phyloP scores from a whole-genome alignment of 805 yeast species.

The Yarrowia osloensis region DNA sequence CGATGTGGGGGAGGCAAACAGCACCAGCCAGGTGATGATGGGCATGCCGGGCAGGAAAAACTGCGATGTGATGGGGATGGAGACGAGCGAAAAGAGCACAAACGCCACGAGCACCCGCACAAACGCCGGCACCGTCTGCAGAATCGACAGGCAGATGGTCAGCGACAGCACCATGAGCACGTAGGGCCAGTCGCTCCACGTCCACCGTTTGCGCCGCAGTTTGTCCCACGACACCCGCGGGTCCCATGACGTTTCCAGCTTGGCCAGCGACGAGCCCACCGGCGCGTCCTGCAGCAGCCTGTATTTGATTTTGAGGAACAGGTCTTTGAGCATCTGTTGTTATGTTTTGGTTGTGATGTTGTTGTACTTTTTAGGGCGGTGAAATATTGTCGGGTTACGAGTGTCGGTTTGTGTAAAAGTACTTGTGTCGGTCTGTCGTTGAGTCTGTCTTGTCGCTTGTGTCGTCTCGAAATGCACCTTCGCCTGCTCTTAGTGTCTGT shows the following conservation, averaged over 20 bases:
- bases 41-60: conserved; percentile 84
- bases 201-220: conserved; percentile 36
- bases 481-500: conserved; percentile 4
- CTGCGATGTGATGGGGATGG: conserved; percentile 78
- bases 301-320: conserved; percentile 37
- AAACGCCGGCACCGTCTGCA: conserved; percentile 41
- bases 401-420: too few relatives aligned
- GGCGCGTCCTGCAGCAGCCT: conserved; percentile 44
- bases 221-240: conserved; percentile 41
- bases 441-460: neutral
- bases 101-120: conserved; percentile 44
- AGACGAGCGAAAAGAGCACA: conserved; percentile 49
- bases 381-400: neutral
- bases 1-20: conserved; percentile 74
- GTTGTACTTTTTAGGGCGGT: neutral
- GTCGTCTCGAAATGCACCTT: neutral
- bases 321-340: conserved; percentile 26
- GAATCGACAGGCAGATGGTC: conserved; percentile 51
- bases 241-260: conserved; percentile 43
- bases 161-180: conserved; percentile 54
- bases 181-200: conserved; percentile 49
- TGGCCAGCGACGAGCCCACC: conserved; percentile 40
- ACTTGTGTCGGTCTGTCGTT: neutral
- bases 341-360: neutral
- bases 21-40: conserved; percentile 78